Conservation (phyloP, 1,284 basidiomycete species). For the Cryptococcus sp. region DNA sequence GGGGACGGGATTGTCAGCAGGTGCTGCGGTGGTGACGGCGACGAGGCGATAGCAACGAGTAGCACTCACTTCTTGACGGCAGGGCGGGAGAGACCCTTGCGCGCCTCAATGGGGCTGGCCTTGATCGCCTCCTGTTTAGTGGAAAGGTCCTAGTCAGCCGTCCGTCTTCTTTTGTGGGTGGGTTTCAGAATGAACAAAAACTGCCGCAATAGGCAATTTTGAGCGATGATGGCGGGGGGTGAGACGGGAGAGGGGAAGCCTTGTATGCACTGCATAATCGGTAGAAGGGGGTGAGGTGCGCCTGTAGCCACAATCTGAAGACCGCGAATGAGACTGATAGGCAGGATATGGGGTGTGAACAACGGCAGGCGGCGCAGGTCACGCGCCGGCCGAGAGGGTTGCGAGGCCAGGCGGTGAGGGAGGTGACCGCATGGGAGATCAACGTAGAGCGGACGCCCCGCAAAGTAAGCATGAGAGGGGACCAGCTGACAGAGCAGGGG, state of each 20-base stretch:
- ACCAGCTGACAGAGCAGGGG: no score
- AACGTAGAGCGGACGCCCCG: not conserved
- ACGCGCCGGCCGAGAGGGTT: not conserved
- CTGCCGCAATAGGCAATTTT: conserved; percentile 34
- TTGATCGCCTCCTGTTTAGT: conserved; percentile 66
- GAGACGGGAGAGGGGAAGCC: not conserved
- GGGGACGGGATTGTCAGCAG: not conserved
- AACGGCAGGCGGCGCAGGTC: not conserved
- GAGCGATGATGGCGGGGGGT: not conserved
- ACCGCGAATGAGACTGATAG: conserved; percentile 4
- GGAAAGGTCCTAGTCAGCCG: conserved; percentile 1
- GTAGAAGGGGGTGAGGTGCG: conserved; percentile 1
- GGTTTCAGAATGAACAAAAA: conserved; percentile 8
- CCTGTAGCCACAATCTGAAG: not conserved
- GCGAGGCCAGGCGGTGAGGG: not conserved
- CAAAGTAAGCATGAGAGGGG: no score
- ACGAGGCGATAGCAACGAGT: conserved; percentile 28
- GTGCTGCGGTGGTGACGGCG: not conserved
- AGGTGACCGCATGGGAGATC: not conserved
- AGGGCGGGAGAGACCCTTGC: conserved; percentile 80
- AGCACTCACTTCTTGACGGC: conserved; percentile 80
- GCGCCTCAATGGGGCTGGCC: conserved; percentile 69
- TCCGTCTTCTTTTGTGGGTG: not conserved
- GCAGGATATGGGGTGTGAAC: not conserved
- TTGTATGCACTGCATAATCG: conserved; percentile 3